A percentile compares a stretch with the other conserved stretches of the same genome.
phyloP scores from a whole-genome alignment of 495 filamentous ascomycete species.

The Viridothelium virens region DNA sequence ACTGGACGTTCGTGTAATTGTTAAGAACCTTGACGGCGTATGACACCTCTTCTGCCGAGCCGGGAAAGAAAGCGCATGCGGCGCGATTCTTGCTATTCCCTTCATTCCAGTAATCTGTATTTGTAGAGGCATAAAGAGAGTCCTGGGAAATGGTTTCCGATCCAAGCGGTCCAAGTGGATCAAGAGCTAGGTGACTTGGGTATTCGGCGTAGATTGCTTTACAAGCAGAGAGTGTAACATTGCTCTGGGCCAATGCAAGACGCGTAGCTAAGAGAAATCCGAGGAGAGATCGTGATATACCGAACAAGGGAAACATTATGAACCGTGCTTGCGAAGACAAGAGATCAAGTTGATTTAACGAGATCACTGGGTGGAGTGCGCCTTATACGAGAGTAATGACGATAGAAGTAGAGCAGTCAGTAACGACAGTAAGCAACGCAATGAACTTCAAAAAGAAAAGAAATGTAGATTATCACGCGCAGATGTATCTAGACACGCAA shows the following conservation, averaged over 20 bases:
- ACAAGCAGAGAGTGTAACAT: neutral
- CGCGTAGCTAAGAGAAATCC: neutral
- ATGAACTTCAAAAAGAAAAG: neutral
- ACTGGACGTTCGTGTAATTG: slow-evolving; percentile 1
- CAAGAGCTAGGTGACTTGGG: neutral
- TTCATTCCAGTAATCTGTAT: slow-evolving; percentile 7
- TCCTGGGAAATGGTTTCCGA: neutral
- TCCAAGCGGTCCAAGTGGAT: neutral
- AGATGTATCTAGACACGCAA: too few relatives aligned
- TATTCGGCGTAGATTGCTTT: neutral
- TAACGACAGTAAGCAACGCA: neutral
- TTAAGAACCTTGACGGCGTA: neutral
- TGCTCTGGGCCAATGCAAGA: neutral
- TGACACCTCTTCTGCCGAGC: neutral
- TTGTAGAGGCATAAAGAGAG: neutral
- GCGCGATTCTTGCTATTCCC: neutral
- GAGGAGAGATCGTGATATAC: neutral
- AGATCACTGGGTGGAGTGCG: neutral
- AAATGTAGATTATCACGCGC: neutral
- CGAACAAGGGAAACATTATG: neutral
- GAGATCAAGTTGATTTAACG: neutral
- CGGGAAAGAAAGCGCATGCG: slow-evolving; percentile 1
- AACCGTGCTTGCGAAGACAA: neutral
- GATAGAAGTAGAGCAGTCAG: too few relatives aligned
- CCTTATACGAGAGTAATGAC: neutral